phyloP scores from a whole-genome alignment of 495 filamentous ascomycete genomes.

The Neurospora sp. region DNA sequence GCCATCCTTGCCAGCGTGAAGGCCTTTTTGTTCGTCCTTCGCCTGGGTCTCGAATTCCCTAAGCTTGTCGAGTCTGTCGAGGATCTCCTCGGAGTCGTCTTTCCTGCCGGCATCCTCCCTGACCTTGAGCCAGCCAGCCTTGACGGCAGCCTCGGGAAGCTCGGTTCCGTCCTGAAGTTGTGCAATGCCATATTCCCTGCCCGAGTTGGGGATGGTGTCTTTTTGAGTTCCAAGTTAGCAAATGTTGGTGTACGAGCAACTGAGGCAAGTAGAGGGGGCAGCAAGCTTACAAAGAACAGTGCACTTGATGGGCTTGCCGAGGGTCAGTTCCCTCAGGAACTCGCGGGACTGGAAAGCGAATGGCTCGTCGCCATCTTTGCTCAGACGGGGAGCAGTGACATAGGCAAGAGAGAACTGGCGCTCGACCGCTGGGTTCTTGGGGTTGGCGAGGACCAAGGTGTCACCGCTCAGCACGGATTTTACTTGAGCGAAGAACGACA shows the following conservation, averaged over 20 bases:
- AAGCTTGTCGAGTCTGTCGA: constrained; percentile 62
- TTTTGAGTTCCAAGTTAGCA: constrained; percentile 16
- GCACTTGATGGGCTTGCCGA: constrained; percentile 83
- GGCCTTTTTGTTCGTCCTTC: constrained; percentile 61
- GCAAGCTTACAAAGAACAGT: constrained; percentile 44
- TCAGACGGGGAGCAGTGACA: constrained; percentile 76
- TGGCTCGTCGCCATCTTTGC: constrained; percentile 83
- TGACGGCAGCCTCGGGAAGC: constrained; percentile 68
- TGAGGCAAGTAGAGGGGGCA: neutral
- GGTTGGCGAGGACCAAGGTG: constrained; percentile 67
- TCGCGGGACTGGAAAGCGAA: constrained; percentile 91
- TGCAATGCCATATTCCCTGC: constrained; percentile 79
- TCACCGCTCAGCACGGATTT: constrained; percentile 92
- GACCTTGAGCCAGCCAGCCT: constrained; percentile 82
- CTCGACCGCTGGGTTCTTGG: constrained; percentile 67
- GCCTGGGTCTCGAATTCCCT: constrained; percentile 71
- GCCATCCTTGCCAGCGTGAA: constrained; percentile 54
- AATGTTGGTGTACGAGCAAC: neutral
- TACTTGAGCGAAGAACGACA: constrained; percentile 59
- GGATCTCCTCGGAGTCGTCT: constrained; percentile 67
- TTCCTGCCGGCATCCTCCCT: constrained; percentile 85
- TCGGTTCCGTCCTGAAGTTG: constrained; percentile 59
- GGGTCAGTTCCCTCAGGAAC: constrained; percentile 68
- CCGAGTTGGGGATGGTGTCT: constrained; percentile 70
- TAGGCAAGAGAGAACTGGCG: constrained; percentile 81